Conservation (phyloP, 768 basidiomycete genomes). For the Rhodotorula sphaerocarpa region DNA sequence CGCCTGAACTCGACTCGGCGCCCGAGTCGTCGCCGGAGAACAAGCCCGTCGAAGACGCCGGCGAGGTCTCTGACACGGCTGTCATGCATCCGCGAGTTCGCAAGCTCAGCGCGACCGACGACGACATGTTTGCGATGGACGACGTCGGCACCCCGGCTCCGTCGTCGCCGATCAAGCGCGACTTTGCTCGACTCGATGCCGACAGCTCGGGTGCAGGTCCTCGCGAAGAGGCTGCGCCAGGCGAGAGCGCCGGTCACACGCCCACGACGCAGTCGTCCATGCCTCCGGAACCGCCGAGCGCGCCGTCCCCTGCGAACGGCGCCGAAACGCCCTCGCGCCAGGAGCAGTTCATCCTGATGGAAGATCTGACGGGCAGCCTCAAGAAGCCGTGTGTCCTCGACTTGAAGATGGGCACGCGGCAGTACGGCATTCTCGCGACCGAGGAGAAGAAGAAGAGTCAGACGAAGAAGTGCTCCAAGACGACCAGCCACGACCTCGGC, state of each 20-base stretch:
- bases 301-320: slow-evolving; percentile 4
- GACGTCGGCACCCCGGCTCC: slow-evolving; percentile 18
- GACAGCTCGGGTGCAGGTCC: background rate
- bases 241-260: background rate
- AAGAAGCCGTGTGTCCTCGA: slow-evolving; percentile 92
- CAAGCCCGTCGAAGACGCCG: no score
- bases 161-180: background rate
- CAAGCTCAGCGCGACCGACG: background rate
- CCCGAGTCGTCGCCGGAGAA: background rate
- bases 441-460: slow-evolving; percentile 93
- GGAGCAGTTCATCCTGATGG: slow-evolving; percentile 98
- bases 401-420: slow-evolving; percentile 98
- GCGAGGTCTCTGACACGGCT: background rate
- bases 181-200: background rate
- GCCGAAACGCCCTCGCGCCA: slow-evolving; percentile 55
- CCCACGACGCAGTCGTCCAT: background rate
- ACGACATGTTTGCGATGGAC: slow-evolving; percentile 35
- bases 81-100: slow-evolving; percentile 3
- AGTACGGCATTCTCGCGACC: slow-evolving; percentile 94
- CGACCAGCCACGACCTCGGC: slow-evolving; percentile 82
- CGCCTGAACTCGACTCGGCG: background rate
- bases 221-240: background rate
- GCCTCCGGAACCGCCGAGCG: background rate
- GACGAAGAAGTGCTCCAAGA: slow-evolving; percentile 93
- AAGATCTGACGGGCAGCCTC: slow-evolving; percentile 86